Evolutionary conservation across 1,284 basidiomycete species (phyloP), one percentile per base, ranked within the genome.

Genomic region (Malassezia pachydermatis): DNA sequence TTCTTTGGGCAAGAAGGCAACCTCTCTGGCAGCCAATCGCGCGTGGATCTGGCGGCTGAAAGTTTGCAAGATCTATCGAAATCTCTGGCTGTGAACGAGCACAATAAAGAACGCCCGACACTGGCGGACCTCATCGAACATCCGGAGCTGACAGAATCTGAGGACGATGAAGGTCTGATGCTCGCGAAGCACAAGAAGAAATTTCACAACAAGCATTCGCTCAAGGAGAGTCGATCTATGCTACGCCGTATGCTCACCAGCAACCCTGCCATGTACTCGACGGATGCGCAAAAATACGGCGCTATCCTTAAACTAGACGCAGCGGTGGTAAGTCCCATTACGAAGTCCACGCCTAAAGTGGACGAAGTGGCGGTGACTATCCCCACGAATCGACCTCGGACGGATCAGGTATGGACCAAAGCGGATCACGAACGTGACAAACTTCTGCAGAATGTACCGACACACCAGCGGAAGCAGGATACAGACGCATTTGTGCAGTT

Each of bases 401-500:
- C 27, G 13, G 23, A 5, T 22, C 23, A 29, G 16, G 50, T 52
- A 24, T 52, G 50, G 50, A 52, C 50, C 20, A 52, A 52, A 27
- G 50, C 50, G 22, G 63, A 67, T 43, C 58, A 59, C 24, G 67
- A 70, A 33, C 51, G 67, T 17, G 51, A 55, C 25, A 53, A 57
- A 23, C 54, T 70, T 20, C 58, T 68, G 40, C 61, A 58, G 51
- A 55, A 58, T n/a, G 66, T 70, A 2, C 68, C 68, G 16, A 57
- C 59, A 22, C 58, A 59, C 20, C 61, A 51, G 34, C 62, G 66
- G 40, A 62, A 66, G 32, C 57, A 60, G 16, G 65, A 63, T 38
- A 38, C 53, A 17, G 66, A 67, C 10, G 52, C 54, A 19, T 55
- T 58, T 22, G 62, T 63, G 16, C 58, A 60, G 24, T 63, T 64